Conservation (phyloP, 495 filamentous ascomycete genomes). For the Venustampulla echinocandica region DNA sequence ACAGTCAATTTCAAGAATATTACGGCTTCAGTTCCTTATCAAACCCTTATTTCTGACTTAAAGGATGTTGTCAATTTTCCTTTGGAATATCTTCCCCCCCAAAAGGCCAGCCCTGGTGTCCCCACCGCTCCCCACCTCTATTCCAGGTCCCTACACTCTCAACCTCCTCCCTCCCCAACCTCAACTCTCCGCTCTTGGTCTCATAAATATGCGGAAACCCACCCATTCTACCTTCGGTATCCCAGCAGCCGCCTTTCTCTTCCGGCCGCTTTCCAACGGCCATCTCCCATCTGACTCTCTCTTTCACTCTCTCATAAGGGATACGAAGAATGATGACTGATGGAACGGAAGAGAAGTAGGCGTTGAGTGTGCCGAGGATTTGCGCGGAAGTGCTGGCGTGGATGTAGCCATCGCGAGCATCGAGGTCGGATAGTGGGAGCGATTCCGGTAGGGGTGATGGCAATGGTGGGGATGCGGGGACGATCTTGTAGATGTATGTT, state of each 20-base stretch:
- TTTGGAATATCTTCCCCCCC: conserved; percentile 5
- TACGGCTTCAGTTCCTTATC: too few species aligned
- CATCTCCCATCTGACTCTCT: conserved; percentile 22
- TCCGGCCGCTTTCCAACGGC: conserved; percentile 9
- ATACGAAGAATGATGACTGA: conserved; percentile 23
- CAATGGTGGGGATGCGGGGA: conserved; percentile 18
- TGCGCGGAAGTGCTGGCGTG: conserved; percentile 28
- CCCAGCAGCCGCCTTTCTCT: conserved; percentile 8
- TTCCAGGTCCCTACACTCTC: conserved; percentile 11
- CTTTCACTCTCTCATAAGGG: conserved; percentile 15
- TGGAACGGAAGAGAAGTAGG: conserved; percentile 20
- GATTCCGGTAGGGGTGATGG: conserved; percentile 23
- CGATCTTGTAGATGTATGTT: conserved; percentile 29
- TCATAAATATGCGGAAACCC: conserved; percentile 22
- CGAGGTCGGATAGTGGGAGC: conserved; percentile 25
- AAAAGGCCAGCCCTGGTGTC: conserved; percentile 12
- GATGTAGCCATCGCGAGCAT: conserved; percentile 27
- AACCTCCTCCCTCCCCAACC: conserved; percentile 19
- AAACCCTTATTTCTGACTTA: too few species aligned
- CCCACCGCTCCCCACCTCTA: conserved; percentile 10
- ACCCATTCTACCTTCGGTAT: conserved; percentile 10
- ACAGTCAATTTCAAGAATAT: too few species aligned
- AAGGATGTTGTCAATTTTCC: background rate
- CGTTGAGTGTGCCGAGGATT: conserved; percentile 21
- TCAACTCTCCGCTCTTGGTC: conserved; percentile 7